phyloP scores from a whole-genome alignment of 768 basidiomycete genomes.

The Termitomyces sp. region DNA sequence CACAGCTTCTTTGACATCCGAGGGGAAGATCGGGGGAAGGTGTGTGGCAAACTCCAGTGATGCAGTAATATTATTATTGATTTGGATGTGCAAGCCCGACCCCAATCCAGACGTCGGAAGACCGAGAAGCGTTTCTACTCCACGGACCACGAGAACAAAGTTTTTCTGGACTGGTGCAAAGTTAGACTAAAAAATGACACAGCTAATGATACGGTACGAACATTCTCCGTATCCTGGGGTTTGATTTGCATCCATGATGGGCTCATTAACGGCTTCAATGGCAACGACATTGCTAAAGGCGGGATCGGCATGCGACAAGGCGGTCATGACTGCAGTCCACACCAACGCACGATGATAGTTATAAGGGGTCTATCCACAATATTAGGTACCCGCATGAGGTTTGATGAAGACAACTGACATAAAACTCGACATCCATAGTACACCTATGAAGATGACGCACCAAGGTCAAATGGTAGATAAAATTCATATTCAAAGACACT shows the following conservation, averaged over 20 bases:
- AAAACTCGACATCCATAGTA: constrained; percentile 65
- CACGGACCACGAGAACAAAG: constrained; percentile 64
- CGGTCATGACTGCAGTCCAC: constrained; percentile 81
- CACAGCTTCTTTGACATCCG: constrained; percentile 24
- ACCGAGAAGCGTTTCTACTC: constrained; percentile 56
- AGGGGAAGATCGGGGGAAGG: constrained; percentile 17
- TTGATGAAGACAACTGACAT: constrained; percentile 33
- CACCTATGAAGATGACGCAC: constrained; percentile 36
- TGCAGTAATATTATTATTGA: constrained; percentile 19
- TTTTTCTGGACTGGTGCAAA: constrained; percentile 51
- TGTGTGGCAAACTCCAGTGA: constrained; percentile 14
- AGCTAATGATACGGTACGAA: constrained; percentile 24
- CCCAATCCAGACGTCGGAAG: constrained; percentile 29
- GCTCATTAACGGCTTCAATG: constrained; percentile 76
- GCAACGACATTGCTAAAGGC: constrained; percentile 59
- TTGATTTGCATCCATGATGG: constrained; percentile 59
- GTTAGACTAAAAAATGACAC: not conserved
- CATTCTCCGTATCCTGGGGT: constrained; percentile 72
- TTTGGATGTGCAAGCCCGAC: not conserved
- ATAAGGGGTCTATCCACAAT: constrained; percentile 41
- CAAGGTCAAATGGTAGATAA: not conserved
- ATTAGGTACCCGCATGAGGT: not conserved
- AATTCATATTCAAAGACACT: constrained; percentile 10
- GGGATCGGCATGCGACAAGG: constrained; percentile 63
- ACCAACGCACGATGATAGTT: constrained; percentile 75